Conservation (phyloP, 2,329 filamentous ascomycete species). For the Aureobasidium sp. region DNA sequence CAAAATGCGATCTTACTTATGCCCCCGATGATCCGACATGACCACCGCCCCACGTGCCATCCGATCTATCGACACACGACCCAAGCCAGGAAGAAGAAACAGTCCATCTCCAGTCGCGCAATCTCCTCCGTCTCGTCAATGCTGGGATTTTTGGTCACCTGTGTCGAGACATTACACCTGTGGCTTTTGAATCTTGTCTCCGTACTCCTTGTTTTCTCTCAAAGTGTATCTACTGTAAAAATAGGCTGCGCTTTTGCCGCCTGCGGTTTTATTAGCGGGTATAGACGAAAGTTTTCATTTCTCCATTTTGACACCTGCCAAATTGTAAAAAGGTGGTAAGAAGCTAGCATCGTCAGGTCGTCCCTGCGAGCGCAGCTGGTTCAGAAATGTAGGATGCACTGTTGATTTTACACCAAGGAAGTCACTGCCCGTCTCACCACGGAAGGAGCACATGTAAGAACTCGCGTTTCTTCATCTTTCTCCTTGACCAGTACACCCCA, state of each 20-base stretch:
- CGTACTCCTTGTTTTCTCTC: background rate
- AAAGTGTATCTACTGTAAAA: conserved; percentile 16
- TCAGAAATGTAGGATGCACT: background rate
- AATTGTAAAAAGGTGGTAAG: background rate
- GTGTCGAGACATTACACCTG: background rate
- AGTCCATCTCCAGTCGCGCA: background rate
- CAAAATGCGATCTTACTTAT: conserved; percentile 3
- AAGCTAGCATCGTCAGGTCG: background rate
- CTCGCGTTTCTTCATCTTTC: background rate
- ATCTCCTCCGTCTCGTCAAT: background rate
- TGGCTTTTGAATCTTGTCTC: background rate
- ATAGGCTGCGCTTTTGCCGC: conserved; percentile 5
- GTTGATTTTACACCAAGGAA: background rate
- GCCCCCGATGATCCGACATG: background rate
- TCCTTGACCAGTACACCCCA: background rate
- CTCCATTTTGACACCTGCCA: background rate
- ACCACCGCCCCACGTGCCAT: background rate
- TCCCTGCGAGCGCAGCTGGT: background rate
- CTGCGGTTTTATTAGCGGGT: conserved; percentile 3
- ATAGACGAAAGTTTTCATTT: conserved; percentile 15
- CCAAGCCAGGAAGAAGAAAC: background rate
- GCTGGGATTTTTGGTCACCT: background rate
- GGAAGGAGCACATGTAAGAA: background rate
- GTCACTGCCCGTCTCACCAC: background rate
- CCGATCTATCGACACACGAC: background rate